Conservation (phyloP, 345 rosid species). For the Hypericum perforatum region DNA sequence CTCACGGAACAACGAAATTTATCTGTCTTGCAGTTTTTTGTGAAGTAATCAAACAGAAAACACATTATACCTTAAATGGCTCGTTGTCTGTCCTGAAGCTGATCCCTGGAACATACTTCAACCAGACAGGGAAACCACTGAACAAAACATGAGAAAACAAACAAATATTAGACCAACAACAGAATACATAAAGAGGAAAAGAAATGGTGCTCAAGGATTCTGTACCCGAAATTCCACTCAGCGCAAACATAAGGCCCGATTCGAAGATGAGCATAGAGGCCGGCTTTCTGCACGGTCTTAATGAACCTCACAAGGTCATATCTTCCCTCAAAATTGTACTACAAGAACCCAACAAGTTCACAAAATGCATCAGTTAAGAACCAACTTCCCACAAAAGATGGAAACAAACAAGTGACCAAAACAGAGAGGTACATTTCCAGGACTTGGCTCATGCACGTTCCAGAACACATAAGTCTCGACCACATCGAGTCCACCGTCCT, state of each 20-base stretch:
- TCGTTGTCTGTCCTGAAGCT: constrained; percentile 98
- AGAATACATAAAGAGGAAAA: constrained; percentile 4
- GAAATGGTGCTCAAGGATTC: constrained; percentile 1
- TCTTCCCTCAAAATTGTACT: constrained; percentile 92
- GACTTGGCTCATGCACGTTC: constrained; percentile 98
- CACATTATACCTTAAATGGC: constrained; percentile 90
- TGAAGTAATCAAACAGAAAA: constrained; percentile 7
- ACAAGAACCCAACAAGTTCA: constrained; percentile 12
- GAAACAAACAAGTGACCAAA: neutral
- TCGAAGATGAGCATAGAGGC: constrained; percentile 91
- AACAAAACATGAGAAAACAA: constrained; percentile 12
- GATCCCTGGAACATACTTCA: constrained; percentile 96
- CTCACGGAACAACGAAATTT: neutral
- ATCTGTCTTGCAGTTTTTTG: too few species aligned
- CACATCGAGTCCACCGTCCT: constrained; percentile 91
- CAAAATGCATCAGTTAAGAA: neutral
- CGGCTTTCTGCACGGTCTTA: constrained; percentile 70
- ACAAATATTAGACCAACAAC: constrained; percentile 5
- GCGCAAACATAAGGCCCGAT: constrained; percentile 99
- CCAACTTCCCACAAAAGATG: neutral
- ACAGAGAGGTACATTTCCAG: constrained; percentile 61
- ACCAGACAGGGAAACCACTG: constrained; percentile 99
- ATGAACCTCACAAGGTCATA: constrained; percentile 91
- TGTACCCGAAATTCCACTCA: constrained; percentile 99
- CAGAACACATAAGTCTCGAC: constrained; percentile 97